These are phyloP conservation scores for Camellia sinensis DNA, from an alignment of 148 eudicot species.

Conservation along the genomic window DNA sequence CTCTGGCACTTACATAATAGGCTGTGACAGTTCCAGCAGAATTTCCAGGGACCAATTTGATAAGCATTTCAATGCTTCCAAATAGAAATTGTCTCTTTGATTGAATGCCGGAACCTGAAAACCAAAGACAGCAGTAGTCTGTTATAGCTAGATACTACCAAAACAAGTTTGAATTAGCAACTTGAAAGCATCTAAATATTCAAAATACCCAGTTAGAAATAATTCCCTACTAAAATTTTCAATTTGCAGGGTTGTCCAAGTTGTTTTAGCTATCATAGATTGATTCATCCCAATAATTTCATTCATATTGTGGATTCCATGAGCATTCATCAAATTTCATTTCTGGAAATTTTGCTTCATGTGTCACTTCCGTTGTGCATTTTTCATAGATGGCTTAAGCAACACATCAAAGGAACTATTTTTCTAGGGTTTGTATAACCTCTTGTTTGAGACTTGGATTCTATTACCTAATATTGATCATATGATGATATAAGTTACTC, in stretches of 20 bases:
- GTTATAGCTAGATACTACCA: background rate
- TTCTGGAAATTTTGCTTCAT: background rate
- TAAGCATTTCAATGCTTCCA: constrained; percentile 57
- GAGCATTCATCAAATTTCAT: background rate
- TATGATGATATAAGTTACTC: background rate
- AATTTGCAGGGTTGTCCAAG: too few relatives aligned
- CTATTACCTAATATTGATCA: too few relatives aligned
- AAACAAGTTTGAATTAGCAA: background rate
- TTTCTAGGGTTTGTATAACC: too few relatives aligned
- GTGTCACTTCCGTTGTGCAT: background rate
- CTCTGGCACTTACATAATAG: constrained; percentile 58
- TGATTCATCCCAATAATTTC: background rate
- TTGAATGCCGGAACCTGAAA: constrained; percentile 55
- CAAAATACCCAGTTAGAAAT: background rate
- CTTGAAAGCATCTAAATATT: background rate
- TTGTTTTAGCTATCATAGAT: background rate
- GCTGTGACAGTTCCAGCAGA: constrained; percentile 79
- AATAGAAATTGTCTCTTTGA: constrained; percentile 51
- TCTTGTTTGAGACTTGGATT: too few relatives aligned
- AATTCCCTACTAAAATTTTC: background rate
- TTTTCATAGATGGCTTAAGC: too few relatives aligned
- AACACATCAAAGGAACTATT: too few relatives aligned
- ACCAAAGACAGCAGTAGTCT: background rate
- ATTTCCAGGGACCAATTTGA: constrained; percentile 61
- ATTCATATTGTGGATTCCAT: background rate